These are phyloP conservation scores for Saksenaea vasiformis DNA, from an alignment of 371 early-diverging fungal species.

Conservation along the genomic window DNA sequence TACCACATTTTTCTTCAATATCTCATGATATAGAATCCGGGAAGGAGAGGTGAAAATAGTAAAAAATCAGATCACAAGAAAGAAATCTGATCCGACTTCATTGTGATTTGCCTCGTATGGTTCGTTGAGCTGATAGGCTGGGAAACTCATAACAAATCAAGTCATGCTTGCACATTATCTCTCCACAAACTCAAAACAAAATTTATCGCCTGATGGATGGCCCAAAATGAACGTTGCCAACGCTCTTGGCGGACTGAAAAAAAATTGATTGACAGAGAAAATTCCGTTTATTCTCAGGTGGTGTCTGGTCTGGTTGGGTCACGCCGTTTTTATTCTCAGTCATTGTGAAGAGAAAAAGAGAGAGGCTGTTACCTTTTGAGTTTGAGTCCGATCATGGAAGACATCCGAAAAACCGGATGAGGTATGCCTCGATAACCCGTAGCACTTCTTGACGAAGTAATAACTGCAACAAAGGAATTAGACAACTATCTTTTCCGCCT, in stretches of 20 bases:
- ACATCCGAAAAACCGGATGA: background rate
- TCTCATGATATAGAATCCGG: background rate
- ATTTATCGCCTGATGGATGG: background rate
- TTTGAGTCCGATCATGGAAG: background rate
- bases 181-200: background rate
- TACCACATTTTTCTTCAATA: background rate
- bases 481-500: too few relatives aligned
- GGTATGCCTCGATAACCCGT: background rate
- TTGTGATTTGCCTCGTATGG: background rate
- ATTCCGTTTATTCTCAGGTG: conserved; percentile 2
- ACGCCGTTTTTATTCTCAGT: conserved; percentile 2
- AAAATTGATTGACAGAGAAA: background rate
- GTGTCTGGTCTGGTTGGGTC: background rate
- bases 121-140: background rate
- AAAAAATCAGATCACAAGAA: background rate
- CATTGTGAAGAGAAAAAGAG: background rate
- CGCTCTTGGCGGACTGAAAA: background rate
- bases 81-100: conserved; percentile 5
- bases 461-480: too few relatives aligned
- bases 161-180: background rate
- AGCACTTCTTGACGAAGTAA: background rate
- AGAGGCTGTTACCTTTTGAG: background rate
- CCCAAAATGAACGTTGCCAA: background rate
- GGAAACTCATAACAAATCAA: background rate
- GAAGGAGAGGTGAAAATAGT: background rate